Conservation (phyloP, 2,329 filamentous ascomycete species). For the Penicillium fuscoglaucum region DNA sequence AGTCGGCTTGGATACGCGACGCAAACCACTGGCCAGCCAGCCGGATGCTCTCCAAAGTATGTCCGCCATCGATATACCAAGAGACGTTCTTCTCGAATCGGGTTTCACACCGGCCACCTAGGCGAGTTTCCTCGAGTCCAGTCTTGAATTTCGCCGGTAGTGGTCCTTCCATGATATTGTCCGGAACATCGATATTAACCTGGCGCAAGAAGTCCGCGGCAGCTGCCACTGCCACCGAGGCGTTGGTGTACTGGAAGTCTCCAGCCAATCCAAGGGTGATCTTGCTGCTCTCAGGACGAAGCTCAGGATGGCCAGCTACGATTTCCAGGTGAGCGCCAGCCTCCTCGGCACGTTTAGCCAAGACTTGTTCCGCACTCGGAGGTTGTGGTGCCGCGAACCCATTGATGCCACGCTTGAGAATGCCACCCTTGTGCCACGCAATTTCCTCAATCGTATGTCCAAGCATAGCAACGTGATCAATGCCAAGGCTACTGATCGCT, state of each 20-base stretch:
- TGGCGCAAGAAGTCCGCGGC: conserved; percentile 43
- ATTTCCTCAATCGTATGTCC: conserved; percentile 78
- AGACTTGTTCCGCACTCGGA: conserved; percentile 55
- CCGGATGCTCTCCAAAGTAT: conserved; percentile 80
- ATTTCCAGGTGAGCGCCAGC: conserved; percentile 51
- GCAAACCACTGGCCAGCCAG: conserved; percentile 78
- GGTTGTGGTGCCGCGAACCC: conserved; percentile 65
- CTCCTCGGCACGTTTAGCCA: conserved; percentile 57
- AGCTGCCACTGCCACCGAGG: conserved; percentile 58
- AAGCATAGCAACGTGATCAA: conserved; percentile 81
- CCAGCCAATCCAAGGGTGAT: conserved; percentile 60
- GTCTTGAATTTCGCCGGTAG: conserved; percentile 63
- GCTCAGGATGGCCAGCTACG: conserved; percentile 51
- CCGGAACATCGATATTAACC: conserved; percentile 39
- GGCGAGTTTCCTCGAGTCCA: conserved; percentile 66
- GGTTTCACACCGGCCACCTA: conserved; percentile 77
- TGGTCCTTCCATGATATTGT: conserved; percentile 38
- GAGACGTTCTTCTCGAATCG: conserved; percentile 57
- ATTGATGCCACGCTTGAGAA: conserved; percentile 68
- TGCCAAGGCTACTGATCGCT: conserved; percentile 76
- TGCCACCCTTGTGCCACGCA: conserved; percentile 88
- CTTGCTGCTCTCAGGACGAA: conserved; percentile 37
- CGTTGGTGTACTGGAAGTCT: conserved; percentile 64
- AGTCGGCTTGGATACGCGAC: conserved; percentile 45
- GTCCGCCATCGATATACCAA: conserved; percentile 86